Evolutionary conservation across 2,329 filamentous ascomycete genomes (phyloP), one percentile per base, ranked within the genome.

Genomic region (Pseudopithomyces chartarum): DNA sequence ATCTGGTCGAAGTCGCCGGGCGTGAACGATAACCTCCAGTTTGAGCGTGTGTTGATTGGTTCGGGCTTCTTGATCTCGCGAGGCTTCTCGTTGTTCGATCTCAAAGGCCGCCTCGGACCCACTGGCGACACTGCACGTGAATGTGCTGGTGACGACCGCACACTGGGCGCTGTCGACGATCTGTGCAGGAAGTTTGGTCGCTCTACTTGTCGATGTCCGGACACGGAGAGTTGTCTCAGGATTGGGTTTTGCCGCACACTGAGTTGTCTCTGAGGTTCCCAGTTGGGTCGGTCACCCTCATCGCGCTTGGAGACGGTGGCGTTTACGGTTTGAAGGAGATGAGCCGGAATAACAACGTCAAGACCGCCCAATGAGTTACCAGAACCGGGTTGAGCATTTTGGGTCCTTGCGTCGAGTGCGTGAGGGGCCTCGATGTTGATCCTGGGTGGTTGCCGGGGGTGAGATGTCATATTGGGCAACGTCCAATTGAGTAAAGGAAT

Each of bases 331-430:
- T 61, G 65, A 22, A 67, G 54, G 19, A 67, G 65, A 46, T 67
- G 63, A 15, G 59, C 62, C 36, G 65, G 63, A 47, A 67, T 63
- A 23, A 61, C 54, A 44, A 66, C 64, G 58, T 66, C 59, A 45
- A 38, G 17, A 32, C 32, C 23, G 20, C 12, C 26, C 15, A 53
- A 45, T 22, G 40, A 33, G 48, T 42, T 43, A 7, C 38, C 23
- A 17, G 38, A 19, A 17, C 38, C 38, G 33, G 38, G 15, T 17
- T 33, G 39, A n/a, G 48, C 48, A 40, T 6, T 52, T 39, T 17
- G 7, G 3, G 20, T 11, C 2, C 20, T 12, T 52, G n/a, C 17
- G n/a, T 34, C 26, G 22, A 5, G 19, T 20, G n/a, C 11, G 23
- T 33, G 20, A 22, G 43, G 26, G 13, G 7, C 19, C 5, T 29